Percentiles rank a stretch among this genome's conserved stretches.
phyloP scores from a whole-genome alignment of 345 rosid species.

The Boechera stricta region DNA sequence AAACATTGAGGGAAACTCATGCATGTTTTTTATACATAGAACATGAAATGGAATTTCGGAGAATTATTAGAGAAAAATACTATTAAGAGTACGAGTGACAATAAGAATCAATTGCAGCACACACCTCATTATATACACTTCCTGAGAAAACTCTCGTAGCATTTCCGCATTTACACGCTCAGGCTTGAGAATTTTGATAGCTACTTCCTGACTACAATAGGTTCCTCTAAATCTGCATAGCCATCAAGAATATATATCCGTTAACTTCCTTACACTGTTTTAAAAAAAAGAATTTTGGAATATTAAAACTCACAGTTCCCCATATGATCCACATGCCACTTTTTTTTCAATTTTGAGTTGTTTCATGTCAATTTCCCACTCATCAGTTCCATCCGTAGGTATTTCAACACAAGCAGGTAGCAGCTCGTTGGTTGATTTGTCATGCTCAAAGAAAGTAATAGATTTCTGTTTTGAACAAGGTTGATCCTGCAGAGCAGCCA shows the following conservation, averaged over 20 bases:
- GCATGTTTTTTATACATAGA: background rate
- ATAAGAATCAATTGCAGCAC: constrained; percentile 35
- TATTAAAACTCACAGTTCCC: constrained; percentile 75
- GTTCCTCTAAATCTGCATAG: constrained; percentile 77
- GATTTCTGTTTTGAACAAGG: constrained; percentile 52
- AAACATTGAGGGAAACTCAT: background rate
- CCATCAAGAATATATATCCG: constrained; percentile 14
- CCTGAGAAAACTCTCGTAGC: constrained; percentile 90
- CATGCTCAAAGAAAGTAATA: constrained; percentile 51
- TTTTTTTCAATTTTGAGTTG: constrained; percentile 75
- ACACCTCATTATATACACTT: constrained; percentile 97
- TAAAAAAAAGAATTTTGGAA: background rate
- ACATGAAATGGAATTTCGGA: too few species aligned
- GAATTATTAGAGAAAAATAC: background rate
- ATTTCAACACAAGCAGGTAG: constrained; percentile 71
- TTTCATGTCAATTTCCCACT: constrained; percentile 88
- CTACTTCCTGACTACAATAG: constrained; percentile 95
- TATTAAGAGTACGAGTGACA: background rate
- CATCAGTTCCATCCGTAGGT: constrained; percentile 94
- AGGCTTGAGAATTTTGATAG: constrained; percentile 86
- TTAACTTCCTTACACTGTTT: background rate
- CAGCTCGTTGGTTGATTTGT: constrained; percentile 50
- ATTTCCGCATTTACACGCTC: constrained; percentile 77
- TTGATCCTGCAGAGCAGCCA: constrained; percentile 67
- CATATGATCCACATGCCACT: constrained; percentile 87